A percentile compares a stretch with the other conserved stretches of the same genome.
Evolutionary conservation across 176 grass and related monocot genomes (phyloP).

Genomic region (Zea luxurians): DNA sequence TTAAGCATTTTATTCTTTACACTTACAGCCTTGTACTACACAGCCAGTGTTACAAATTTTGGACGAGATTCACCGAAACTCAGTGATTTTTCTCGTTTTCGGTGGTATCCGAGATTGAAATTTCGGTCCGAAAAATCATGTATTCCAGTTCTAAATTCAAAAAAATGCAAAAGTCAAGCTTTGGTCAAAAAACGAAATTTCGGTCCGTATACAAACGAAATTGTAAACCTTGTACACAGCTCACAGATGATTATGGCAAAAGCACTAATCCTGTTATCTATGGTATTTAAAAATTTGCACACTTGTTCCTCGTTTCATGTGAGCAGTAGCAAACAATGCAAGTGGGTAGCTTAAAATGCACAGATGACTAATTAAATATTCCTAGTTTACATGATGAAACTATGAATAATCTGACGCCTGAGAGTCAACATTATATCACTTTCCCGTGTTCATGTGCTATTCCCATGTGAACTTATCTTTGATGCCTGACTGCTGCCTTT

Average conservation of each 20-base stretch:
- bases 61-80: no score
- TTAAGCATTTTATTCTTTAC: not conserved
- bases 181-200: no score
- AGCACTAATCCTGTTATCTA: not conserved
- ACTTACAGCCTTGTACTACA: not conserved
- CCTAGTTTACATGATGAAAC: not conserved
- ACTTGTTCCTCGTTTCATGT: not conserved
- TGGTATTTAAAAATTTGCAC: constrained; percentile 5
- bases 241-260: not conserved
- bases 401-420: not conserved
- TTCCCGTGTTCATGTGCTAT: not conserved
- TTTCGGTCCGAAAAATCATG: no score
- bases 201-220: no score
- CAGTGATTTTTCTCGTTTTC: no score
- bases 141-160: no score
- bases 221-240: not conserved
- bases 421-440: not conserved
- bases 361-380: not conserved
- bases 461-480: not conserved
- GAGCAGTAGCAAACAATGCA: not conserved
- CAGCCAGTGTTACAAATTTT: not conserved
- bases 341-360: not conserved
- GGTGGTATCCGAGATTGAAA: no score
- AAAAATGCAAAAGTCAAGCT: no score
- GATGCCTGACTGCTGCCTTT: not conserved